Evolutionary conservation across 805 yeast genomes (phyloP).

Genomic region (Starmerella cellae): DNA sequence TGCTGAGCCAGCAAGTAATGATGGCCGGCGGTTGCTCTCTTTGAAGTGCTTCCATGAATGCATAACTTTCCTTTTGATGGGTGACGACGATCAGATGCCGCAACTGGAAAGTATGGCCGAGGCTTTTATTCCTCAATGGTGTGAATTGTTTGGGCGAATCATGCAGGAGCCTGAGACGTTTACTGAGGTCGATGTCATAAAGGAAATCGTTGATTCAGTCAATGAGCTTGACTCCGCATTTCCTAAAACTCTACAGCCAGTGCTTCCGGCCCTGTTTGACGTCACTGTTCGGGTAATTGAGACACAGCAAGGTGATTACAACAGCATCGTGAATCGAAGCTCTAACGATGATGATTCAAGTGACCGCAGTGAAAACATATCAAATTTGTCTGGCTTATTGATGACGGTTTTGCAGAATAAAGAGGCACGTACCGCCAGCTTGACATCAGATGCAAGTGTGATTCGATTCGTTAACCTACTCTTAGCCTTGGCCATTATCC

Average conservation of each 20-base stretch:
- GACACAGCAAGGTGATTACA: not conserved
- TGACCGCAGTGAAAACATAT: constrained; percentile 11
- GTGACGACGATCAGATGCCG: constrained; percentile 22
- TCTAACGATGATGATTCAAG: not conserved
- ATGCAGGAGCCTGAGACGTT: not conserved
- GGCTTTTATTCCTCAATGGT: constrained; percentile 17
- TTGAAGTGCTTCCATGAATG: constrained; percentile 27
- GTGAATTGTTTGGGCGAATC: constrained; percentile 2
- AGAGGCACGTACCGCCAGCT: constrained; percentile 2
- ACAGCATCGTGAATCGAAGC: not conserved
- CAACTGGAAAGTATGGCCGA: constrained; percentile 14
- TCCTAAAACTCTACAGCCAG: constrained; percentile 14
- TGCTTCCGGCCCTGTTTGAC: constrained; percentile 13
- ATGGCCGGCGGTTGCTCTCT: constrained; percentile 18
- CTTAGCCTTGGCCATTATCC: constrained; percentile 31
- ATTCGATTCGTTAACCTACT: constrained; percentile 21
- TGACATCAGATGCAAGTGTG: constrained; percentile 4
- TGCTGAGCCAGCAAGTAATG: constrained; percentile 14
- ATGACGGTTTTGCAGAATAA: constrained; percentile 13
- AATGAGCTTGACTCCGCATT: constrained; percentile 21
- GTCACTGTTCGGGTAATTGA: constrained; percentile 3
- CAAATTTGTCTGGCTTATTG: constrained; percentile 16
- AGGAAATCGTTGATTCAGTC: constrained; percentile 19
- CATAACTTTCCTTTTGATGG: constrained; percentile 24
- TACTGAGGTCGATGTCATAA: constrained; percentile 6